Evolutionary conservation across 192 early-diverging fungal species (phyloP).

Genomic region (Phlyctochytrium bullatum): DNA sequence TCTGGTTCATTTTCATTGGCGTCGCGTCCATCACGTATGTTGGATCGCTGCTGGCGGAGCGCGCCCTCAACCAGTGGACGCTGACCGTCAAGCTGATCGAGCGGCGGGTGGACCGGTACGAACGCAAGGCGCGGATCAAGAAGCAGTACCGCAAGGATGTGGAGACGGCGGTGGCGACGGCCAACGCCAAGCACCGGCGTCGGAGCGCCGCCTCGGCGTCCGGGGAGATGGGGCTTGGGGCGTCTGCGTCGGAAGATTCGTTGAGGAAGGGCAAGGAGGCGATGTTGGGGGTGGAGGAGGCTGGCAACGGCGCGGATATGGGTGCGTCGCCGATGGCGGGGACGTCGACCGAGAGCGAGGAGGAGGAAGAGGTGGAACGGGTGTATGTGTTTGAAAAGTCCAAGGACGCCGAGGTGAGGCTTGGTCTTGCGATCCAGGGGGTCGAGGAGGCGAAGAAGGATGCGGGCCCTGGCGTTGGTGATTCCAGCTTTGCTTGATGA

Average conservation of each 20-base stretch:
- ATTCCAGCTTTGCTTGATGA: too few relatives aligned
- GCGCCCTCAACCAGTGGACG: slow-evolving; percentile 49
- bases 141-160: slow-evolving; percentile 24
- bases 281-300: not conserved
- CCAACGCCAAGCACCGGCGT: not conserved
- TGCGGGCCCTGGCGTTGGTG: too few relatives aligned
- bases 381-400: too few relatives aligned
- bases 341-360: not conserved
- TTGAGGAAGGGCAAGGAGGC: not conserved
- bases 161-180: slow-evolving; percentile 5
- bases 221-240: not conserved
- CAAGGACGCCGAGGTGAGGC: too few relatives aligned
- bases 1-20: slow-evolving; percentile 48
- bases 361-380: not conserved
- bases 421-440: too few relatives aligned
- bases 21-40: slow-evolving; percentile 44
- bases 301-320: slow-evolving; percentile 1
- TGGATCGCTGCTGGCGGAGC: slow-evolving; percentile 41
- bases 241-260: not conserved
- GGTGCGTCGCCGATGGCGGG: not conserved
- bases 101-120: slow-evolving; percentile 51
- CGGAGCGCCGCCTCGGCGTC: slow-evolving; percentile 7
- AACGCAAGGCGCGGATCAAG: slow-evolving; percentile 47
- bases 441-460: too few relatives aligned
- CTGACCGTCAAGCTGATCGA: slow-evolving; percentile 41